Base-by-base conservation (phyloP, 129 eudicot species). In the Deinandra increscens region DNA sequence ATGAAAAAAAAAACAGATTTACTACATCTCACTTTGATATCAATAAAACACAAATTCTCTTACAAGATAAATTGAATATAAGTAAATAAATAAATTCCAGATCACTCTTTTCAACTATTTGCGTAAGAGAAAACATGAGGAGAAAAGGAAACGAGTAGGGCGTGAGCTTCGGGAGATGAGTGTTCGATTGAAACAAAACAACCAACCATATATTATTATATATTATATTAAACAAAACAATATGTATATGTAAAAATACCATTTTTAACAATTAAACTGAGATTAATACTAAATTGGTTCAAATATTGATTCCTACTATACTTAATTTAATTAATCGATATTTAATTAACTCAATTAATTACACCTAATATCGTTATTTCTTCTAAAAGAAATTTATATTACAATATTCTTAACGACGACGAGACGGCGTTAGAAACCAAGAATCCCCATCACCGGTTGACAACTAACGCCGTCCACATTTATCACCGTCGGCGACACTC, bases 391-490 rank as follows among this genome's bases (percentile, higher is more conserved):
- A 14, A 22, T 13, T 18, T 11, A 37, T 36, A 50, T 4, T 1
- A 56, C 33, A n/a, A 53, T 6, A 23, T 2, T 37, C 54, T n/a
- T n/a, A n/a, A n/a, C n/a, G n/a, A n/a, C n/a, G n/a, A n/a, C n/a
- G n/a, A n/a, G n/a, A n/a, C n/a, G n/a, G n/a, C n/a, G n/a, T n/a
- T n/a, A n/a, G n/a, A n/a, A n/a, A n/a, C n/a, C n/a, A n/a, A n/a
- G n/a, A n/a, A n/a, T n/a, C n/a, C n/a, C n/a, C n/a, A n/a, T n/a
- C n/a, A n/a, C n/a, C n/a, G n/a, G n/a, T n/a, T n/a, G n/a, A n/a
- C n/a, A n/a, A n/a, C 79, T 48, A 74, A 45, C 37, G 63, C 37
- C 26, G 11, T 34, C 37, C 62, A 19, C 73, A 17, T 14, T n/a
- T 46, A 20, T 7, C 7, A 46, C 53, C 20, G 0, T 46, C 53